Conservation (phyloP, 139 green algal species). For the Edaphochlamys debaryana region DNA sequence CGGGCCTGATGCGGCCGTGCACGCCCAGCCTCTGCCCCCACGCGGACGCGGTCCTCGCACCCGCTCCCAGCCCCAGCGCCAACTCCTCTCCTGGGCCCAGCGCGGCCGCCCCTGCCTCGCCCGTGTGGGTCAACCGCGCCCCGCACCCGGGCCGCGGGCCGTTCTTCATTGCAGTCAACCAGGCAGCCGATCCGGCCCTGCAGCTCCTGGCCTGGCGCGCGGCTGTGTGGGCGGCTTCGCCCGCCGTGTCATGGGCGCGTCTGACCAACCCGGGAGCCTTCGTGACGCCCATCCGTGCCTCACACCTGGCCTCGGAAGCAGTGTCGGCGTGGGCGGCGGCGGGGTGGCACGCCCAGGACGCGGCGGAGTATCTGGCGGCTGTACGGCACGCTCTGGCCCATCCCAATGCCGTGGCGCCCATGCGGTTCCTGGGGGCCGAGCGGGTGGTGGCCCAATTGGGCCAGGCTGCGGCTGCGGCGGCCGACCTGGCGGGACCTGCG, state of each 20-base stretch:
- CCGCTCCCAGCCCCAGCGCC: neutral
- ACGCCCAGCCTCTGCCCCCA: neutral
- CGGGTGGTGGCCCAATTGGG: neutral
- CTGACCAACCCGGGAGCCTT: slow-evolving; percentile 2
- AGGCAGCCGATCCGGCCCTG: neutral
- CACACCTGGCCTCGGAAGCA: neutral
- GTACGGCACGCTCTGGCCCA: neutral
- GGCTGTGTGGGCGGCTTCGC: neutral
- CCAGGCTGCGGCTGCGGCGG: neutral
- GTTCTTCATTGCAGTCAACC: neutral
- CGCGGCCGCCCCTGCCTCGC: neutral
- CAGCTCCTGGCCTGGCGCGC: slow-evolving; percentile 4
- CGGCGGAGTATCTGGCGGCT: neutral
- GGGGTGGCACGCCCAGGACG: slow-evolving; percentile 7
- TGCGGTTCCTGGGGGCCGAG: slow-evolving; percentile 6
- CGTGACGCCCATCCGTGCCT: neutral
- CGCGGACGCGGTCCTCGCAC: neutral
- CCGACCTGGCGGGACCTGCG: neutral
- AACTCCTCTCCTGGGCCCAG: too few species aligned
- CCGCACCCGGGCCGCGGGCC: slow-evolving; percentile 18
- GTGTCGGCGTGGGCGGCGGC: neutral
- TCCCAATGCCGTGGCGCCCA: slow-evolving; percentile 5
- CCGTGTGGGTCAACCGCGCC: neutral
- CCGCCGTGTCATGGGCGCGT: neutral
- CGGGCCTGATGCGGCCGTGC: neutral